Evolutionary conservation across 352 stramenopile genomes (phyloP), one percentile per base, ranked within the genome.

Genomic region (Globisporangium heterothallicum): DNA sequence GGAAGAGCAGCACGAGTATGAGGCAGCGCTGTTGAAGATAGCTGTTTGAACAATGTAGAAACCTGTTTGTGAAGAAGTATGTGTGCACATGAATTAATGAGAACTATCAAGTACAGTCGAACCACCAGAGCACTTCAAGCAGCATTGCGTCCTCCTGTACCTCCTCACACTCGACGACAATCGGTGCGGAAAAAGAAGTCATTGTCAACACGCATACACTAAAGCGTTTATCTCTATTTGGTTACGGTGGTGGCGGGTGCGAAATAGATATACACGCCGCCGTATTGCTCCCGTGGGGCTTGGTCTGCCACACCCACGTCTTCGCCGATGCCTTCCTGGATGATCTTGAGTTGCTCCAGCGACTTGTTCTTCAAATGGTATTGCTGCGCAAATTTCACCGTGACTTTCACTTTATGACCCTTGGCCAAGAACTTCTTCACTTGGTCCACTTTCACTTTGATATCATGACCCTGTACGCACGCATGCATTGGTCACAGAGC

Each of bases 321-420:
- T 1, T 55, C 43, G 42, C 66, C 60, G 49, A 90, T 53, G n/a
- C 55, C 36, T n/a, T 68, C 61, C 48, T 67, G 57, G 45, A 90
- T 84, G 22, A 46, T 14, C 41, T 64, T 46, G 38, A 90, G 42
- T 53, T 85, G 71, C 27, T 72, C 61, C 42, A 80, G 29, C 24
- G 72, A 69, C 22, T 68, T 63, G 25, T 59, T 30, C 56, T 84
- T 83, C 21, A 88, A 61, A 42, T 87, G 72, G 54, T 77, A 80
- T 18, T 82, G 66, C 24, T 73, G 66, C 12, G 56, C 64, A 47
- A 84, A 91, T 56, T 84, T 86, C 62, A 88, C 59, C 16, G 73
- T 82, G 16, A 87, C 64, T 59, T 88, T 88, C 30, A 91, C 79
- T 54, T 88, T 88, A 66, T 91, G 79, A n/a, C 73, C 79, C 57